Percentiles rank a stretch among this genome's conserved stretches.
These are phyloP conservation scores for Mrakia frigida DNA, from an alignment of 768 basidiomycete species.

Conservation along the genomic window DNA sequence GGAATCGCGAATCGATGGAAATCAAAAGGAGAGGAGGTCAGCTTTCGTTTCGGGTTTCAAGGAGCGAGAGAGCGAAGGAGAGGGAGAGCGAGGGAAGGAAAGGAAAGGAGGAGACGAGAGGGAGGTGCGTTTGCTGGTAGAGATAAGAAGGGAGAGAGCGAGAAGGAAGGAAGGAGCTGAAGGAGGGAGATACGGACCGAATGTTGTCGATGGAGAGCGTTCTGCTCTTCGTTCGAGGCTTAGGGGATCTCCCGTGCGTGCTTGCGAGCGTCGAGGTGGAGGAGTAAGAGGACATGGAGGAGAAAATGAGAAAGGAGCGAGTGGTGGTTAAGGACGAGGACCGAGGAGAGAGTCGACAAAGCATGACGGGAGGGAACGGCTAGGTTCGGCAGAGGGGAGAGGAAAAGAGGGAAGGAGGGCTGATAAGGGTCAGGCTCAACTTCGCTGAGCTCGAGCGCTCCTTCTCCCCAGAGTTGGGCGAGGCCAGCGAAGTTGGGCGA, in stretches of 20 bases:
- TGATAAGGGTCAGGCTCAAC: too few species aligned
- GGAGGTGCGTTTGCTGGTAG: too few species aligned
- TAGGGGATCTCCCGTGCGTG: background rate
- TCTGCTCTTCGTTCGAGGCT: background rate
- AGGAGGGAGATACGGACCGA: conserved; percentile 27
- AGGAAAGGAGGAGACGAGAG: background rate
- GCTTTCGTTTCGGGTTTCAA: background rate
- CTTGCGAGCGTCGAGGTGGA: conserved; percentile 28
- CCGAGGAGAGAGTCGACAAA: background rate
- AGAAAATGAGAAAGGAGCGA: background rate
- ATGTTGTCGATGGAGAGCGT: conserved; percentile 62
- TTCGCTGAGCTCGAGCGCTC: too few species aligned
- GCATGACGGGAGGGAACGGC: too few species aligned
- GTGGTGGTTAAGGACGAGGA: background rate
- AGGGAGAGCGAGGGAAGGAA: background rate
- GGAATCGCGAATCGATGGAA: background rate
- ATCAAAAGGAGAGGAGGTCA: background rate
- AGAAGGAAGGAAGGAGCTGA: background rate
- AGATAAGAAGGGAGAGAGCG: background rate
- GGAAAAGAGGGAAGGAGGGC: too few species aligned
- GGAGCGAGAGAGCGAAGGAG: background rate
- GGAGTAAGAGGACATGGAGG: conserved; percentile 3
- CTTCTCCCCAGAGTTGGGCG: too few species aligned
- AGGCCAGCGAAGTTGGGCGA: too few species aligned
- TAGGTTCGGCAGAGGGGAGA: too few species aligned